These are phyloP conservation scores for Ustulina deusta DNA, from an alignment of 2,329 filamentous ascomycete genomes.

Conservation along the genomic window DNA sequence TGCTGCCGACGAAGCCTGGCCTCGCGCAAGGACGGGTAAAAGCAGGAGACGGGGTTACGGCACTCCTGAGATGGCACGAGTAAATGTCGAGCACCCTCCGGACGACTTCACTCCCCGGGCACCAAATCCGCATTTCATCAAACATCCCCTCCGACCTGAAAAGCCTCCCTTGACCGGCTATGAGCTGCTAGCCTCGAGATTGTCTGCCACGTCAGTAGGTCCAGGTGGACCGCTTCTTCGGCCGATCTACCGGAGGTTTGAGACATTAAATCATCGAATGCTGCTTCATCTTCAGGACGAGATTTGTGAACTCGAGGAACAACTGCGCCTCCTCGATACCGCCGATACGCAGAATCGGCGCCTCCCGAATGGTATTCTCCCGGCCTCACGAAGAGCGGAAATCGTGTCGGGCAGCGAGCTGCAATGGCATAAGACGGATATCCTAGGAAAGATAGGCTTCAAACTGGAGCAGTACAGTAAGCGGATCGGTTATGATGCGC, in stretches of 20 bases:
- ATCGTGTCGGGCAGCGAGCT: constrained; percentile 66
- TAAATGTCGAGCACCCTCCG: constrained; percentile 53
- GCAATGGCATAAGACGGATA: constrained; percentile 69
- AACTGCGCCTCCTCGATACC: constrained; percentile 76
- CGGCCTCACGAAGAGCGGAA: constrained; percentile 71
- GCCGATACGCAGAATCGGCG: constrained; percentile 63
- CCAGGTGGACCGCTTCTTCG: constrained; percentile 41
- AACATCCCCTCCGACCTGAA: constrained; percentile 56
- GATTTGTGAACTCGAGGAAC: constrained; percentile 81
- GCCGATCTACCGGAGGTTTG: constrained; percentile 86
- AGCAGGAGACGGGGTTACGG: constrained; percentile 53
- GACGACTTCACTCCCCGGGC: constrained; percentile 54
- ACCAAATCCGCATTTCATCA: constrained; percentile 49
- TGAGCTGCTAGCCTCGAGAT: constrained; percentile 69
- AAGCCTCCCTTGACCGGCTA: constrained; percentile 68
- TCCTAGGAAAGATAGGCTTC: constrained; percentile 72
- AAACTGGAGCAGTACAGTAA: constrained; percentile 77
- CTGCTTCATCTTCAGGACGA: constrained; percentile 89
- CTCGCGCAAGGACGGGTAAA: constrained; percentile 34
- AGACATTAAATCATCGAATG: constrained; percentile 82
- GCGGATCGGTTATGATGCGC: constrained; percentile 40
- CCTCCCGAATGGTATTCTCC: constrained; percentile 59
- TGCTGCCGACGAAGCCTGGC: constrained; percentile 30
- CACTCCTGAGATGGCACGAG: constrained; percentile 58
- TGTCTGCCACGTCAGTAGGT: constrained; percentile 55